Percentiles rank a stretch among this genome's conserved stretches.
Conservation (phyloP, 495 filamentous ascomycete genomes). For the Penicillium odoratum region DNA sequence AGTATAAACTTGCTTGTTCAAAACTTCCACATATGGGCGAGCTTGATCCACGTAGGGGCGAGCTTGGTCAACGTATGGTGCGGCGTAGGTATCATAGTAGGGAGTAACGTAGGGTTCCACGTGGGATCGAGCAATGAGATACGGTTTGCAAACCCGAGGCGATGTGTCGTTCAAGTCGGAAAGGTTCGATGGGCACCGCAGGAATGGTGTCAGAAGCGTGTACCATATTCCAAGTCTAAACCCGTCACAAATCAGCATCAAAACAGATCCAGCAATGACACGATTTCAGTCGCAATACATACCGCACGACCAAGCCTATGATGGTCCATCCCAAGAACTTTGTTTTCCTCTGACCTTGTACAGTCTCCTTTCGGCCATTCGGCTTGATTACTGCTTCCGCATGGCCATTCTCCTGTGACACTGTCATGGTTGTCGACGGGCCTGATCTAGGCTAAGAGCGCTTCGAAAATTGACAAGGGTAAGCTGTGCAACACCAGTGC, state of each 20-base stretch:
- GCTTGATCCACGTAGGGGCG: constrained; percentile 74
- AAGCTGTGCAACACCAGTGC: neutral
- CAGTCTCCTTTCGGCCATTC: constrained; percentile 10
- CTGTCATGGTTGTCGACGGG: constrained; percentile 23
- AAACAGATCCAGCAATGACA: neutral
- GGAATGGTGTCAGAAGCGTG: constrained; percentile 69
- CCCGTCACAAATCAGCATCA: constrained; percentile 3
- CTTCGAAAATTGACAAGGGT: constrained; percentile 13
- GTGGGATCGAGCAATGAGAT: constrained; percentile 67
- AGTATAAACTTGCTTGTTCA: constrained; percentile 65
- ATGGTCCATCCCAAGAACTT: constrained; percentile 46
- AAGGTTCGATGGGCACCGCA: constrained; percentile 76
- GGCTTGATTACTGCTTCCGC: constrained; percentile 23
- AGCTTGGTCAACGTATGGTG: constrained; percentile 75
- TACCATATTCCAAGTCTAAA: constrained; percentile 83
- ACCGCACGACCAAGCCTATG: constrained; percentile 64
- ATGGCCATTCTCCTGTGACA: constrained; percentile 31
- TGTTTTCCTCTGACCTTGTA: constrained; percentile 26
- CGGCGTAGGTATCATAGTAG: constrained; percentile 83
- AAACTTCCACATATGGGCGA: constrained; percentile 67
- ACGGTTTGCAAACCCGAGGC: constrained; percentile 81
- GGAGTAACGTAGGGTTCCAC: constrained; percentile 76
- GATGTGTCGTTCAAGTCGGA: constrained; percentile 66
- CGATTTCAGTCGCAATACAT: constrained; percentile 22
- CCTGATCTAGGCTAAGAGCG: constrained; percentile 11